A percentile compares a stretch with the other conserved stretches of the same genome.
These are phyloP conservation scores for Penicillium sclerotigenum DNA, from an alignment of 2,329 filamentous ascomycete species.

Conservation along the genomic window DNA sequence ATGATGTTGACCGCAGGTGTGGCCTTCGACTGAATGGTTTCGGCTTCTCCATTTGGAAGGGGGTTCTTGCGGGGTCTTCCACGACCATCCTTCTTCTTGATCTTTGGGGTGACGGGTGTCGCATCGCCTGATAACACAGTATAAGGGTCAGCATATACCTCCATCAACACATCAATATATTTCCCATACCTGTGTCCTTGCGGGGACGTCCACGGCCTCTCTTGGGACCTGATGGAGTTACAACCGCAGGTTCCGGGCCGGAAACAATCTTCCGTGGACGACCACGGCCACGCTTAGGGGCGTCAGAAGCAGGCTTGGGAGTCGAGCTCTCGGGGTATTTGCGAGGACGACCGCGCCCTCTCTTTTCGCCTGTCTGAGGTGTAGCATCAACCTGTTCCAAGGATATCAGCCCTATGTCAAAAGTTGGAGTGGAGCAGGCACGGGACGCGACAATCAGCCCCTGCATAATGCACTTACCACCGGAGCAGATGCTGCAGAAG, in stretches of 20 bases:
- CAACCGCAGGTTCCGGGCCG: conserved; percentile 6
- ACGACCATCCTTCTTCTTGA: conserved; percentile 24
- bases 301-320: conserved; percentile 24
- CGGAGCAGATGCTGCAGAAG: neutral
- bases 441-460: conserved; percentile 11
- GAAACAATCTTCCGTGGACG: conserved; percentile 31
- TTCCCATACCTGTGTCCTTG: conserved; percentile 9
- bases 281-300: conserved; percentile 34
- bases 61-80: conserved; percentile 29
- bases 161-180: neutral
- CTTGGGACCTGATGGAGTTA: conserved; percentile 10
- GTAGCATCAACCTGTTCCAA: conserved; percentile 5
- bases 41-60: conserved; percentile 16
- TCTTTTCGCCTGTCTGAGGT: conserved; percentile 30
- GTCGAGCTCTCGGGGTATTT: conserved; percentile 28
- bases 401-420: conserved; percentile 1
- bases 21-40: conserved; percentile 15
- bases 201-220: conserved; percentile 18
- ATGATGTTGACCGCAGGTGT: neutral
- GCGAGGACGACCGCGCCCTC: conserved; percentile 35
- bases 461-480: conserved; percentile 16
- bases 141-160: neutral
- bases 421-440: conserved; percentile 6
- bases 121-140: neutral
- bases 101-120: conserved; percentile 9